Conservation (phyloP, 2,329 filamentous ascomycete species). For the Penicillium hordei region DNA sequence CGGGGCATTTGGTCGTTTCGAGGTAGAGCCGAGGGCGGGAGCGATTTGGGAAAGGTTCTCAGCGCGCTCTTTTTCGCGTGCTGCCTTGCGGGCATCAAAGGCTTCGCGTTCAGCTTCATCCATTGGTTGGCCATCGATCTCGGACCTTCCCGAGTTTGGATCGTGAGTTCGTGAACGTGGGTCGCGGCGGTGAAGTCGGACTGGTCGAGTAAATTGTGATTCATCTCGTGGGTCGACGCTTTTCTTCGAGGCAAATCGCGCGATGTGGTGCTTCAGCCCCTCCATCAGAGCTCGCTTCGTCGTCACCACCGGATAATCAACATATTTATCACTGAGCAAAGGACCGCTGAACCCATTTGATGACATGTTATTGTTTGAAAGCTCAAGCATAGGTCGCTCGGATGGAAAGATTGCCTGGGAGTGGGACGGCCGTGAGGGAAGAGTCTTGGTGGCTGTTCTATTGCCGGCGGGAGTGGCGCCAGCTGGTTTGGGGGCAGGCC, state of each 20-base stretch:
- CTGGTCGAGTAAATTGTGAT: constrained; percentile 79
- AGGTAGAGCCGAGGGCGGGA: constrained; percentile 68
- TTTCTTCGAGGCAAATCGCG: constrained; percentile 70
- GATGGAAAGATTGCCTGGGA: constrained; percentile 19
- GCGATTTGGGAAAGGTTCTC: constrained; percentile 91
- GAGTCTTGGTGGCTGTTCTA: constrained; percentile 27
- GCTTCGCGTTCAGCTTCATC: constrained; percentile 67
- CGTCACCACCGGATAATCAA: constrained; percentile 71
- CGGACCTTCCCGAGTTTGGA: constrained; percentile 51
- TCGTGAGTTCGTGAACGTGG: constrained; percentile 63
- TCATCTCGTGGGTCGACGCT: constrained; percentile 70
- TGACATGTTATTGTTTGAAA: constrained; percentile 32
- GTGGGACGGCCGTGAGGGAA: constrained; percentile 26
- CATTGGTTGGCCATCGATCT: constrained; percentile 49
- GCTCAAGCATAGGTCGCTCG: constrained; percentile 22
- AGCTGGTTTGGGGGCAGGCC: constrained; percentile 29
- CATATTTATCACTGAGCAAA: constrained; percentile 42
- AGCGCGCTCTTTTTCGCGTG: constrained; percentile 81
- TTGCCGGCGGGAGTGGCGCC: constrained; percentile 21
- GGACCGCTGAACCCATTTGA: constrained; percentile 46
- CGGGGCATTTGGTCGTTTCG: constrained; percentile 64
- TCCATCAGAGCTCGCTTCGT: constrained; percentile 79
- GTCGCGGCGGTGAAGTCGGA: constrained; percentile 85
- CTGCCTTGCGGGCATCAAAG: constrained; percentile 62
- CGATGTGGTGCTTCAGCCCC: constrained; percentile 80